Conservation (phyloP, 148 eudicot genomes). For the Chenopodium quinoa region DNA sequence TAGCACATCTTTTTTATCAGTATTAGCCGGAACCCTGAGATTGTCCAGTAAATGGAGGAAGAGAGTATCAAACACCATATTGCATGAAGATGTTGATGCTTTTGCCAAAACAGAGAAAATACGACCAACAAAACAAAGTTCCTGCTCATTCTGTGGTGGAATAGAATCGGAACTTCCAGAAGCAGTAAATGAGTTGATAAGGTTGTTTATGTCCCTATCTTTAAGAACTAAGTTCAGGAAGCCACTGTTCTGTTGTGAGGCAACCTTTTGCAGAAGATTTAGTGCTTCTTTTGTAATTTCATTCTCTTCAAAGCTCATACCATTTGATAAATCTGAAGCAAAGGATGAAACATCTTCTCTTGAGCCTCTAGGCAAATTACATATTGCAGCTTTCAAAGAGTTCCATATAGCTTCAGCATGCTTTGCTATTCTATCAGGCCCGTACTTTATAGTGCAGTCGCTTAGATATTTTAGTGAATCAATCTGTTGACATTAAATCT, state of each 20-base stretch:
- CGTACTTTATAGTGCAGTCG: slow-evolving; percentile 66
- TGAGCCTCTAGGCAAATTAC: slow-evolving; percentile 32
- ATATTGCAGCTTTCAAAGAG: slow-evolving; percentile 53
- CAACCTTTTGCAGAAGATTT: slow-evolving; percentile 58
- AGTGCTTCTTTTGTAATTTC: slow-evolving; percentile 69
- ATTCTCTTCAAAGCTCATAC: slow-evolving; percentile 49
- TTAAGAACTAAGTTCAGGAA: slow-evolving; percentile 53
- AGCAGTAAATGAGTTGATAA: slow-evolving; percentile 37
- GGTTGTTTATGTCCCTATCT: slow-evolving; percentile 57
- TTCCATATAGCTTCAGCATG: slow-evolving; percentile 69
- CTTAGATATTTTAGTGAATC: slow-evolving; percentile 83
- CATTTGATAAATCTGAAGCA: slow-evolving; percentile 31
- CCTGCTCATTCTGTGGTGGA: slow-evolving; percentile 44
- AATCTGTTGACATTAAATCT: slow-evolving; percentile 43
- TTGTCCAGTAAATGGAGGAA: slow-evolving; percentile 43
- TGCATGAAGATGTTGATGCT: slow-evolving; percentile 62
- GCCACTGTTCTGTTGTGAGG: slow-evolving; percentile 37
- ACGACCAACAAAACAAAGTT: slow-evolving; percentile 55
- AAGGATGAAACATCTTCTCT: slow-evolving; percentile 29
- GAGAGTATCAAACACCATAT: slow-evolving; percentile 58
- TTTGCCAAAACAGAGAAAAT: slow-evolving; percentile 54
- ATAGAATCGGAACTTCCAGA: slow-evolving; percentile 42
- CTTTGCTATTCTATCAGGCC: slow-evolving; percentile 61
- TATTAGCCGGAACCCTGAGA: slow-evolving; percentile 44
- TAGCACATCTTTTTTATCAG: slow-evolving; percentile 24